Conservation (phyloP, 108 stramenopile genomes). For the Nitzschia inconspicua region DNA sequence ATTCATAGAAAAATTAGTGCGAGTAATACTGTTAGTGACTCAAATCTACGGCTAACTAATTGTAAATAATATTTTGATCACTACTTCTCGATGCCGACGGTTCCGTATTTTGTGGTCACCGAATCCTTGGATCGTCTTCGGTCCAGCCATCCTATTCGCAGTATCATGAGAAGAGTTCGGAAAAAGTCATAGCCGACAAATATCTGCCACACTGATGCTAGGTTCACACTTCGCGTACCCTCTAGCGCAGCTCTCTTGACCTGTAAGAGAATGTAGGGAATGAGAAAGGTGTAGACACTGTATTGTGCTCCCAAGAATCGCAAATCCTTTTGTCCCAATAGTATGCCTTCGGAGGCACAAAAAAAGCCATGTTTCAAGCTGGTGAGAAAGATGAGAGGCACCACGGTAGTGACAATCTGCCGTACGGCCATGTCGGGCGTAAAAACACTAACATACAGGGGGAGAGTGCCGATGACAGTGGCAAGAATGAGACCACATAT, state of each 20-base stretch:
- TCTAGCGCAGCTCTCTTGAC: constrained; percentile 46
- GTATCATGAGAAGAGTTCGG: constrained; percentile 23
- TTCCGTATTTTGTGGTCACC: neutral
- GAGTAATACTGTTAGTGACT: too few relatives aligned
- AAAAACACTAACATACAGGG: constrained; percentile 36
- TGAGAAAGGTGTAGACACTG: constrained; percentile 47
- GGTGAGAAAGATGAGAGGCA: constrained; percentile 37
- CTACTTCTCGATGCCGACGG: neutral
- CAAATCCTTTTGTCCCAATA: constrained; percentile 59
- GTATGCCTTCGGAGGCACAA: constrained; percentile 54
- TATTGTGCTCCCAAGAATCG: constrained; percentile 47
- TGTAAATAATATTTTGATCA: too few relatives aligned
- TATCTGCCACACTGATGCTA: constrained; percentile 47
- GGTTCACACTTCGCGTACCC: constrained; percentile 38
- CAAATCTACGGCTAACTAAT: too few relatives aligned
- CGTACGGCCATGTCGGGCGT: constrained; percentile 47
- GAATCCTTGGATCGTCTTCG: too few relatives aligned
- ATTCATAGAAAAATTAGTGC: too few relatives aligned
- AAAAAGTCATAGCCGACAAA: constrained; percentile 49
- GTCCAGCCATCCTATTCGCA: too few relatives aligned
- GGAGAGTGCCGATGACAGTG: constrained; percentile 11
- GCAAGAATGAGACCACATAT: neutral
- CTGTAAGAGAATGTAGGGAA: constrained; percentile 53
- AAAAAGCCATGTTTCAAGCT: constrained; percentile 51
- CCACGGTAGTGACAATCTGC: constrained; percentile 34